Percentiles rank a stretch among this genome's conserved stretches.
Conservation (phyloP, 2,329 filamentous ascomycete genomes). For the Zymoseptoria ardabiliae region DNA sequence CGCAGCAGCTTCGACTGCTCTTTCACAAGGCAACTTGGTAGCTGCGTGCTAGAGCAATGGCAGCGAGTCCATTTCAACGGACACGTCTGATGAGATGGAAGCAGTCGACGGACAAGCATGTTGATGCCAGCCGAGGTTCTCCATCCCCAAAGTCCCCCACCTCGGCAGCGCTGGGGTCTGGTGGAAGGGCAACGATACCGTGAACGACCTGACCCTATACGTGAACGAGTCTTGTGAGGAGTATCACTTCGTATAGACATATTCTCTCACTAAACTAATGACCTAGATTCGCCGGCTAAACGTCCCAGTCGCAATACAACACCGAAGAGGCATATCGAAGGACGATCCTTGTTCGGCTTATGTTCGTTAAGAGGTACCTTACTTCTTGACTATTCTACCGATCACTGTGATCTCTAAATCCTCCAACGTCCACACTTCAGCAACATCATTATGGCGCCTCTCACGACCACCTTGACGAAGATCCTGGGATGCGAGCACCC, state of each 20-base stretch:
- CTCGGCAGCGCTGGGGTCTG: neutral
- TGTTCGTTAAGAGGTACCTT: neutral
- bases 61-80: too few relatives aligned
- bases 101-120: neutral
- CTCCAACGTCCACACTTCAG: neutral
- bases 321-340: neutral
- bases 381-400: too few relatives aligned
- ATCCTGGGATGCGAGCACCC: conserved; percentile 96
- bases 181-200: too few relatives aligned
- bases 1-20: neutral
- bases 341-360: neutral
- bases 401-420: neutral
- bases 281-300: neutral
- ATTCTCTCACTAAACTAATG: neutral
- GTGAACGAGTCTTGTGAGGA: neutral
- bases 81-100: neutral
- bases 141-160: neutral
- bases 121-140: neutral
- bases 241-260: neutral
- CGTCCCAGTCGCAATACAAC: neutral
- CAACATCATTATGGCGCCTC: conserved; percentile 45
- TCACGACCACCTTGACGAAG: conserved; percentile 84
- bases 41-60: too few relatives aligned
- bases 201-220: neutral
- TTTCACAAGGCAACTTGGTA: neutral